phyloP scores from a whole-genome alignment of 2,329 filamentous ascomycete species.

The Fusarium cicatricum region DNA sequence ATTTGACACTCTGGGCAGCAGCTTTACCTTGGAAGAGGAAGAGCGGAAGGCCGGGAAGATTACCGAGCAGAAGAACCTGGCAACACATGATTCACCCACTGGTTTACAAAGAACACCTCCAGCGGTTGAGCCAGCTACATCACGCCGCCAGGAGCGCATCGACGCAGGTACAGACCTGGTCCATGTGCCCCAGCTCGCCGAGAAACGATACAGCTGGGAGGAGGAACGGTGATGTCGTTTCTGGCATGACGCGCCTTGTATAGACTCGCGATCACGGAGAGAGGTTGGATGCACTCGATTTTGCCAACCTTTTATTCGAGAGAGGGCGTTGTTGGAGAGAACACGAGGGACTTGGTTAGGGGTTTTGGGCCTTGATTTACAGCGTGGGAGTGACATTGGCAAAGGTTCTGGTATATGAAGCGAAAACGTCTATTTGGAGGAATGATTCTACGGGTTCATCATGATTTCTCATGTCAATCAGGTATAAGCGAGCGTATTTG shows the following conservation, averaged over 20 bases:
- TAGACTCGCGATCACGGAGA: background rate
- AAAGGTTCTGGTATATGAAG: background rate
- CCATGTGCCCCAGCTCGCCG: constrained; percentile 60
- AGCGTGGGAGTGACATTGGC: background rate
- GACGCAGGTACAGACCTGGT: constrained; percentile 55
- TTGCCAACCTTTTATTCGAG: no score
- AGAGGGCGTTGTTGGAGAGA: no score
- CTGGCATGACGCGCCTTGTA: background rate
- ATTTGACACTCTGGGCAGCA: constrained; percentile 61
- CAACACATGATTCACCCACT: constrained; percentile 1
- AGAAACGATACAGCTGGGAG: constrained; percentile 62
- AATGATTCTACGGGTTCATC: no score
- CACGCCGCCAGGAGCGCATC: constrained; percentile 52
- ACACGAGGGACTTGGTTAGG: background rate
- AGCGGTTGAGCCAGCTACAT: constrained; percentile 18
- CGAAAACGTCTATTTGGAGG: background rate
- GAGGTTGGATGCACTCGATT: no score
- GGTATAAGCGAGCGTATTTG: no score
- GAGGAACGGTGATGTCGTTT: constrained; percentile 39
- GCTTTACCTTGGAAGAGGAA: constrained; percentile 65
- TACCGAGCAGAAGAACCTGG: constrained; percentile 36
- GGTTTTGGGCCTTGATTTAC: background rate
- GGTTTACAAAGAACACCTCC: background rate
- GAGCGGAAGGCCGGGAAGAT: constrained; percentile 42
- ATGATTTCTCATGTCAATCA: no score